Evolutionary conservation across 768 basidiomycete species (phyloP).

Genomic region (Podaxis sp.): DNA sequence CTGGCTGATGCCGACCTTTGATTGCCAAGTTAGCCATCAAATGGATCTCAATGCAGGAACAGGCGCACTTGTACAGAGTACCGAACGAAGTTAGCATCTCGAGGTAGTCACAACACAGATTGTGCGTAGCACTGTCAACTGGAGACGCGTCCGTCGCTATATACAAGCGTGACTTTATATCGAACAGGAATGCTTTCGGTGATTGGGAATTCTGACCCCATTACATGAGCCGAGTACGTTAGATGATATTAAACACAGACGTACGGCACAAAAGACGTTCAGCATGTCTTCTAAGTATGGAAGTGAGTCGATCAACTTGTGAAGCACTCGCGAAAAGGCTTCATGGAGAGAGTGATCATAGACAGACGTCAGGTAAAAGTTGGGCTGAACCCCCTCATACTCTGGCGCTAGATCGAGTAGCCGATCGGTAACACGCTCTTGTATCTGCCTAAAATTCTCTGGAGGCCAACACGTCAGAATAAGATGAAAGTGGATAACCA

Average conservation of each 20-base stretch:
- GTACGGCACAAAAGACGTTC: conserved; percentile 78
- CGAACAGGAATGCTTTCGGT: conserved; percentile 92
- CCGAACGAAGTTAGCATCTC: conserved; percentile 85
- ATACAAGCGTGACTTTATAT: conserved; percentile 79
- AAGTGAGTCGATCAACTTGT: conserved; percentile 81
- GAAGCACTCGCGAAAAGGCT: conserved; percentile 87
- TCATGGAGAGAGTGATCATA: conserved; percentile 92
- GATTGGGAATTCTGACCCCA: conserved; percentile 80
- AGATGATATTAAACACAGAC: conserved; percentile 18
- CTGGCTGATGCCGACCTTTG: conserved; percentile 14
- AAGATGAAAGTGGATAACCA: background rate
- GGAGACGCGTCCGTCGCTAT: conserved; percentile 94
- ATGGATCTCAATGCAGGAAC: background rate
- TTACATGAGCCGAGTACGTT: background rate
- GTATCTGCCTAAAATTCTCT: conserved; percentile 93
- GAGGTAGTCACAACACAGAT: conserved; percentile 88
- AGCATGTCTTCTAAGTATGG: conserved; percentile 86
- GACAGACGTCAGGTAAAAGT: conserved; percentile 90
- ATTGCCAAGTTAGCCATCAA: background rate
- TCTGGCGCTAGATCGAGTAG: conserved; percentile 74
- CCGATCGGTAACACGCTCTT: conserved; percentile 82
- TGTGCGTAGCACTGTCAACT: conserved; percentile 85
- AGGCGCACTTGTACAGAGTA: conserved; percentile 73
- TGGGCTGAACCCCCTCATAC: conserved; percentile 74
- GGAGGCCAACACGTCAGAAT: background rate